Percentiles rank a stretch among this genome's conserved stretches.
These are phyloP conservation scores for Hemisphaericaspora xylanilytica DNA, from an alignment of 1,139 yeast genomes.

Conservation along the genomic window DNA sequence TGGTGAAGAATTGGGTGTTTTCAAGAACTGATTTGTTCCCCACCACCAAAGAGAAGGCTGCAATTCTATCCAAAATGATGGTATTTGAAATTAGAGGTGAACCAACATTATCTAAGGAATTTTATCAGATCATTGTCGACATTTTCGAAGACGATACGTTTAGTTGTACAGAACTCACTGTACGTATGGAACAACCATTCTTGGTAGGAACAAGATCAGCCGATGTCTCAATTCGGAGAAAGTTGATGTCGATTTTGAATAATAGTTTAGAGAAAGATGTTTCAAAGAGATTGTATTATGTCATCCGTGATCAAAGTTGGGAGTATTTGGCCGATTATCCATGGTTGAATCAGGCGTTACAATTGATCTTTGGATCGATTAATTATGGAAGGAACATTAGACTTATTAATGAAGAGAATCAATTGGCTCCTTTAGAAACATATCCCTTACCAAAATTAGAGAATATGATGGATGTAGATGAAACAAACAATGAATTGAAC, in stretches of 20 bases:
- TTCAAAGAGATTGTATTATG: conserved; percentile 76
- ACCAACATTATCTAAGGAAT: conserved; percentile 72
- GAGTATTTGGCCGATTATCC: conserved; percentile 89
- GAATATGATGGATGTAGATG: conserved; percentile 30
- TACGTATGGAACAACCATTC: conserved; percentile 95
- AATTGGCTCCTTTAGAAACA: conserved; percentile 53
- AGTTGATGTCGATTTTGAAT: conserved; percentile 77
- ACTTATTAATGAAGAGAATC: conserved; percentile 49
- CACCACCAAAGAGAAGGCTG: conserved; percentile 94
- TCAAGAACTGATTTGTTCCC: conserved; percentile 83
- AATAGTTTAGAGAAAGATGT: conserved; percentile 78
- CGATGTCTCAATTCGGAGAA: conserved; percentile 71
- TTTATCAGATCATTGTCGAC: conserved; percentile 83
- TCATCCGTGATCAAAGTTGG: conserved; percentile 94
- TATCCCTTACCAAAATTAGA: conserved; percentile 33
- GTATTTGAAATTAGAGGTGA: conserved; percentile 88
- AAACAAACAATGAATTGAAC: conserved; percentile 18
- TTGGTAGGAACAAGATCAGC: conserved; percentile 87
- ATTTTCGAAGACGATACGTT: conserved; percentile 81
- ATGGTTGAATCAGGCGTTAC: conserved; percentile 94
- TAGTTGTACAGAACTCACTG: conserved; percentile 85
- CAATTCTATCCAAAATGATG: conserved; percentile 89
- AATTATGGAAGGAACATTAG: conserved; percentile 48
- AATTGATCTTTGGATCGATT: conserved; percentile 77
- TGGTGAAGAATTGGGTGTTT: conserved; percentile 89